These are phyloP conservation scores for Monascus ruber DNA, from an alignment of 2,329 filamentous ascomycete genomes.

Conservation along the genomic window DNA sequence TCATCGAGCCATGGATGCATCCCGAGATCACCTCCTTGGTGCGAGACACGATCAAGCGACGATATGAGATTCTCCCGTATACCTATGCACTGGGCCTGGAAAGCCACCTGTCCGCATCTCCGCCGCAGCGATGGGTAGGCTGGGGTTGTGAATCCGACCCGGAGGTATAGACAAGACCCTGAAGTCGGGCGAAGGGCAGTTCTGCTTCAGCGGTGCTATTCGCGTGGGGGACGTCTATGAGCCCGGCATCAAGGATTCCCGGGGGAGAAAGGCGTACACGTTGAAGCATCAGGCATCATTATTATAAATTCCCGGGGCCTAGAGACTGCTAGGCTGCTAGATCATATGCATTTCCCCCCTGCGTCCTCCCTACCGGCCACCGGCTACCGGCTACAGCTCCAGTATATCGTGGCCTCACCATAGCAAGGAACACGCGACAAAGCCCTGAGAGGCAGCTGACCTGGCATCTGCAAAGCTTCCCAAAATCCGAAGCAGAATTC, in stretches of 20 bases:
- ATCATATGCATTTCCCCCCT: too few relatives aligned
- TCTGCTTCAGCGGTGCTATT: conserved; percentile 58
- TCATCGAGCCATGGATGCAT: conserved; percentile 72
- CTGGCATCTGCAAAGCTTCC: too few relatives aligned
- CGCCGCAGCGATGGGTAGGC: conserved; percentile 60
- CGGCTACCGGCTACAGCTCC: too few relatives aligned
- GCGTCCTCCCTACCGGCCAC: too few relatives aligned
- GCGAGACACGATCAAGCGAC: conserved; percentile 54
- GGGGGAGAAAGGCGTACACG: too few relatives aligned
- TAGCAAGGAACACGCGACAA: too few relatives aligned
- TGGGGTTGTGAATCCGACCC: conserved; percentile 60
- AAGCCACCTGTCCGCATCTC: conserved; percentile 49
- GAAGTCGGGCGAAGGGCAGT: conserved; percentile 56
- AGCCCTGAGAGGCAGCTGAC: too few relatives aligned
- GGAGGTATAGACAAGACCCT: conserved; percentile 52
- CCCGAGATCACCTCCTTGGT: conserved; percentile 53
- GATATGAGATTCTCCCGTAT: conserved; percentile 62
- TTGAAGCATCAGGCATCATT: too few relatives aligned
- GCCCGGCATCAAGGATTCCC: conserved; percentile 27
- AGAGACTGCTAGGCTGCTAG: too few relatives aligned
- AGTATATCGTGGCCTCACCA: too few relatives aligned
- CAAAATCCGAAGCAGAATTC: too few relatives aligned
- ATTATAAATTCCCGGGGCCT: too few relatives aligned
- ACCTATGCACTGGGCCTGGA: conserved; percentile 55
- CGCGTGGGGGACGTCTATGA: conserved; percentile 59